Evolutionary conservation across 2,329 filamentous ascomycete genomes (phyloP), one percentile per base, ranked within the genome.

Genomic region (Cladosporium sp.): DNA sequence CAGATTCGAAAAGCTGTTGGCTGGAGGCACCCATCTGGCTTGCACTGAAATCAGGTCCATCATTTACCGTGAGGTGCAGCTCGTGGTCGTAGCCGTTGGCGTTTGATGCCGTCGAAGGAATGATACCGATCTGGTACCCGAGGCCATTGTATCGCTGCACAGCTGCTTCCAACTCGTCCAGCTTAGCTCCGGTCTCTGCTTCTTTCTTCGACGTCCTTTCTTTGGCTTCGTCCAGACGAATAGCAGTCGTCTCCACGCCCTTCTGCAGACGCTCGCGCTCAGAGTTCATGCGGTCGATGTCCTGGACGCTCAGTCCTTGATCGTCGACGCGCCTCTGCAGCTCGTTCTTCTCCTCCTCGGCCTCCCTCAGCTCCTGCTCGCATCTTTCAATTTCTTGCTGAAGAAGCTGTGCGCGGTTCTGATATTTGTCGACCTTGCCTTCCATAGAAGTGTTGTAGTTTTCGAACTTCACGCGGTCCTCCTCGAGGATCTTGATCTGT

Each of bases 201-300:
- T 98, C 95, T 63, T 88, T 93, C 60, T 95, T 90, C 14, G 85
- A 80, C 1, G 93, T 86, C 59, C 83, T 85, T 59, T 82, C 85
- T 74, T 95, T 95, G 8, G 86, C 81, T 57, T 97, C 93, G 53
- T 96, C 91, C 0, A 96, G 77, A 49, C 89, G 81, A 51, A 81
- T 77, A 5, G 82, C 78, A 0, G 89, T 87, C 2, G 84, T 81
- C 62, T 95, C 89, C 42, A 95, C 85, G 40, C 85, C 87, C 63
- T 86, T 91, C 59, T 95, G 89, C n/a, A 98, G 79, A 43, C 93
- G 84, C 65, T 98, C 93, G 49, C 91, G 85, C 69, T 98, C 93
- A 34, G 88, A 85, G 61, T 90, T 95, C 92, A 98, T 96, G 70
- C 93, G 89, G 78, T 98, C 93, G 66, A 98, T 97, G 79, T 98